phyloP scores from a whole-genome alignment of 2,329 filamentous ascomycete species.

The Metarhizium sp. region DNA sequence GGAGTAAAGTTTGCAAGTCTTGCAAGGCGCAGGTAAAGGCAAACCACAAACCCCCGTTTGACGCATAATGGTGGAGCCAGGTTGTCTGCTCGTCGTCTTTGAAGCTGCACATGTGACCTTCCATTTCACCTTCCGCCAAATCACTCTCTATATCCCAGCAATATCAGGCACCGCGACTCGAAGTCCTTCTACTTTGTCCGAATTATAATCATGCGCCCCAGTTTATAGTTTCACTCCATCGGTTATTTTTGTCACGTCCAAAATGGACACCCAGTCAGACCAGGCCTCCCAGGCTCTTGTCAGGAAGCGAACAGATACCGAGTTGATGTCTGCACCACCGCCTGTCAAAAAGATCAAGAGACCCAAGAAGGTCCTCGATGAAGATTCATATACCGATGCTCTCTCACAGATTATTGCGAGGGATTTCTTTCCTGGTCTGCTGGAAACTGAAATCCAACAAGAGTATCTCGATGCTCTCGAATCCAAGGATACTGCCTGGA shows the following conservation, averaged over 20 bases:
- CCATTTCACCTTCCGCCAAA: too few species aligned
- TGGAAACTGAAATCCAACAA: constrained; percentile 77
- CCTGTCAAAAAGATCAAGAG: constrained; percentile 83
- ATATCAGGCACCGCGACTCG: background rate
- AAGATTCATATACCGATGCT: constrained; percentile 85
- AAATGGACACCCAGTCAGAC: constrained; percentile 21
- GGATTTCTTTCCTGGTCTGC: constrained; percentile 90
- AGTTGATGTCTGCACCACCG: constrained; percentile 79
- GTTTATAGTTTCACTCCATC: background rate
- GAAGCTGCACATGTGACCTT: too few species aligned
- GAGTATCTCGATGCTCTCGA: constrained; percentile 90
- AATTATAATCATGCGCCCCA: background rate
- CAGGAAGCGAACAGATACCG: constrained; percentile 59
- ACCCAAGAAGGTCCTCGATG: constrained; percentile 78
- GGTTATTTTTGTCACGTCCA: background rate
- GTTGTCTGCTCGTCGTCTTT: too few species aligned
- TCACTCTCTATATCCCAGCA: background rate
- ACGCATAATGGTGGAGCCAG: too few species aligned
- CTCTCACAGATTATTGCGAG: constrained; percentile 90
- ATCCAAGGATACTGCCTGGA: constrained; percentile 78
- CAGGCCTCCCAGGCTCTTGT: constrained; percentile 39
- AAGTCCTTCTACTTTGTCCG: background rate
- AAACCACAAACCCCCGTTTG: too few species aligned
- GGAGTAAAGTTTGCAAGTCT: background rate
- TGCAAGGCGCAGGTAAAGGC: too few species aligned